Evolutionary conservation across 192 early-diverging fungal species (phyloP).

Genomic region (Globomyces pollinis-pini): DNA sequence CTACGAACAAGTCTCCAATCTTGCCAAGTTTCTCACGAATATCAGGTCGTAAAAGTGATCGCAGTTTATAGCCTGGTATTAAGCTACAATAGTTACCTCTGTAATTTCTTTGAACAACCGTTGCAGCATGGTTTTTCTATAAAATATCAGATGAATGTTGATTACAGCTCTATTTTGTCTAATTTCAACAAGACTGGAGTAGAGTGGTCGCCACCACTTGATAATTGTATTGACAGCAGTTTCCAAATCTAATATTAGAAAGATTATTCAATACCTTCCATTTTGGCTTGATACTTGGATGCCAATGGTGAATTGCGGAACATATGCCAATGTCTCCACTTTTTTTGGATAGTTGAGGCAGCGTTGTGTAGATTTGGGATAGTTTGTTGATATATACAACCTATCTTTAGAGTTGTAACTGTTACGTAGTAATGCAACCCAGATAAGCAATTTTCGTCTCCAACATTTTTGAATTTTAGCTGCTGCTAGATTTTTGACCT

Average conservation of each 20-base stretch:
- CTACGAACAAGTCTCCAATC: constrained; percentile 33
- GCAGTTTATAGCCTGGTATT: constrained; percentile 44
- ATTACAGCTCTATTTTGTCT: constrained; percentile 30
- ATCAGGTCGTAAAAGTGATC: constrained; percentile 38
- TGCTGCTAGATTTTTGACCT: constrained; percentile 41
- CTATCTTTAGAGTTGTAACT: constrained; percentile 6
- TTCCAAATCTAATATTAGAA: constrained; percentile 22
- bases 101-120: constrained; percentile 41
- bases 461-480: constrained; percentile 46
- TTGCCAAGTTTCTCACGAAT: constrained; percentile 29
- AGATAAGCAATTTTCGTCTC: constrained; percentile 40
- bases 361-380: constrained; percentile 42
- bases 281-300: constrained; percentile 35
- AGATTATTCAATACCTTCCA: constrained; percentile 30
- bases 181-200: constrained; percentile 29
- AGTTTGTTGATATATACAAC: constrained; percentile 48
- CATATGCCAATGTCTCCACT: constrained; percentile 48
- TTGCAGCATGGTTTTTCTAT: constrained; percentile 38
- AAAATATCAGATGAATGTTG: neutral
- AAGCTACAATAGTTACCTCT: too few relatives aligned
- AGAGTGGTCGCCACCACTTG: constrained; percentile 47
- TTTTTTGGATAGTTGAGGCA: constrained; percentile 40
- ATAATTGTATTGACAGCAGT: constrained; percentile 39
- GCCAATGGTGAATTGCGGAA: constrained; percentile 51
- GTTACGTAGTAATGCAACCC: constrained; percentile 45